Evolutionary conservation across 208 protist genomes (phyloP), one percentile per base, ranked within the genome.

Genomic region (Acanthamoeba lenticulata): DNA sequence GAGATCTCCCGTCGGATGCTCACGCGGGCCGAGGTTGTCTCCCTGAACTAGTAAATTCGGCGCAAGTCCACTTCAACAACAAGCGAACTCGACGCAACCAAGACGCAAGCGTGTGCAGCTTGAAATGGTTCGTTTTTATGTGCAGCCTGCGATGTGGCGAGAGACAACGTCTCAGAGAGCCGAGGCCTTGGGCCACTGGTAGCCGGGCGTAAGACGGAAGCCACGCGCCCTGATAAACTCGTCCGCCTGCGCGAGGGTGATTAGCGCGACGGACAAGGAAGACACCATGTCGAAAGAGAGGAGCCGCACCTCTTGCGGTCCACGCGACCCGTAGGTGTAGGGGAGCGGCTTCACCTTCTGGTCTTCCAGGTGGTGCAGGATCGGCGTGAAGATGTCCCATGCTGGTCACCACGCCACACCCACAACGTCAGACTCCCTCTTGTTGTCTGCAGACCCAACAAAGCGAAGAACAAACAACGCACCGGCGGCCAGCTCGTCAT

Each of bases 361-460:
- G n/a, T 42, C 38, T 24, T 77, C 36, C 24, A 94, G 67, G 34
- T 88, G 40, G 52, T 97, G 83, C 32, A 98, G 90, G 2, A 97
- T 32, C 42, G 95, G 96, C 15, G 96, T 97, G 60, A 98, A 98
- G 77, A 98, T 98, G 49, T 93, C 55, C 97, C 97, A 98, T 13
- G 97, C 95, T 60, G 19, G 11, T 60, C n/a, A 24, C 4, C 6
- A 27, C 21, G 4, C 19, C 11, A 60, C 17, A 0, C 0, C 13
- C 0, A 60, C 19, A 13, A 52, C 45, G 45, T 19, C 45, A 52
- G 45, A 19, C 9, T 52, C 15, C 9, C 15, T 52, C 9, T 52
- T 52, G 45, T 52, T 52, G 45, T 52, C 15, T 5, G 5, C 52
- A 57, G 52, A 19, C 9, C 0, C 19, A 27, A 15, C 0, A 21